phyloP scores from a whole-genome alignment of 2,329 filamentous ascomycete species.

The Bipolaris zeicola region DNA sequence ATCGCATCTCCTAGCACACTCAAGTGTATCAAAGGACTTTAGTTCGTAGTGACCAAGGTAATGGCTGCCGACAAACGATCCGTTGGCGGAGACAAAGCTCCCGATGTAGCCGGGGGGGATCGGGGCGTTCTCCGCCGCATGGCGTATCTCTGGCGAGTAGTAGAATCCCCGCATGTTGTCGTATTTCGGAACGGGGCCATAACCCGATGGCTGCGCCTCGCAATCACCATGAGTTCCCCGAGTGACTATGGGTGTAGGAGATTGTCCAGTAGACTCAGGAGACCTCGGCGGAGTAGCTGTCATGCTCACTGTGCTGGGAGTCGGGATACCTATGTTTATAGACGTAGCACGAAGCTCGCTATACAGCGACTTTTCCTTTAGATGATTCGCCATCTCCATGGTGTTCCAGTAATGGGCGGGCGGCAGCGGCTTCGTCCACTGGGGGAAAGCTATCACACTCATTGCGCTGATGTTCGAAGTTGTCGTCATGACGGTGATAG shows the following conservation, averaged over 20 bases:
- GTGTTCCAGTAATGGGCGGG: not conserved
- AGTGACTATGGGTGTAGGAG: not conserved
- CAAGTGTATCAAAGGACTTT: not conserved
- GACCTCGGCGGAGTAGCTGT: too few relatives aligned
- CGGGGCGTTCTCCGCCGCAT: not conserved
- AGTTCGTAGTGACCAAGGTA: conserved; percentile 11
- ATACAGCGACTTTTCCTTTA: not conserved
- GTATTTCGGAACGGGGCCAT: not conserved
- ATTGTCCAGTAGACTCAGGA: not conserved
- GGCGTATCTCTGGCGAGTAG: not conserved
- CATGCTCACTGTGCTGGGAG: too few relatives aligned
- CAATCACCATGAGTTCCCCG: conserved; percentile 4
- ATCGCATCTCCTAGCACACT: conserved; percentile 3
- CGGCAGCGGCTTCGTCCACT: not conserved
- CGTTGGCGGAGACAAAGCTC: not conserved
- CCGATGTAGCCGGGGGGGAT: not conserved
- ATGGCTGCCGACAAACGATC: not conserved
- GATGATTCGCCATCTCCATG: not conserved
- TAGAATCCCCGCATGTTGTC: not conserved
- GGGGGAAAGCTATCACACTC: not conserved
- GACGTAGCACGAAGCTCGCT: too few relatives aligned
- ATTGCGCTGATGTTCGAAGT: not conserved
- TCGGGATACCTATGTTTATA: too few relatives aligned
- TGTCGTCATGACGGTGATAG: not conserved
- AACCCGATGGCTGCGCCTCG: not conserved